phyloP scores from a whole-genome alignment of 768 basidiomycete species.

The Rhodotorula kratochvilovae region DNA sequence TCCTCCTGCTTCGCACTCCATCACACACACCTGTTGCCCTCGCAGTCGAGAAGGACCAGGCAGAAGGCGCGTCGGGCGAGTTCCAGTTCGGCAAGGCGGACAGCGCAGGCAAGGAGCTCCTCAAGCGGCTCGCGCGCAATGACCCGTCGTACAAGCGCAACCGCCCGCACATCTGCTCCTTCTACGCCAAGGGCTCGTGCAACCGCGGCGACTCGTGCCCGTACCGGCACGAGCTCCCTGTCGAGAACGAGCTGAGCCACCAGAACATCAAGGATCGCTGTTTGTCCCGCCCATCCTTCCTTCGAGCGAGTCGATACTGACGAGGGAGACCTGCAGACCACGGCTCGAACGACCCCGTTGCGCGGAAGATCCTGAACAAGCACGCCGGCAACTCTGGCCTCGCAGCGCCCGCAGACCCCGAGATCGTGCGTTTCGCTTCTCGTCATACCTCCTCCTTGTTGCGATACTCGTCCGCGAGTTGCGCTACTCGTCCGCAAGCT shows the following conservation, averaged over 20 bases:
- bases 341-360: slow-evolving; percentile 88
- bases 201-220: slow-evolving; percentile 87
- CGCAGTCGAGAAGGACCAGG: slow-evolving; percentile 31
- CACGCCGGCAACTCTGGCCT: slow-evolving; percentile 78
- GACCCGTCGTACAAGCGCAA: slow-evolving; percentile 98
- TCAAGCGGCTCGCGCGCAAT: slow-evolving; percentile 74
- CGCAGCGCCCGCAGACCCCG: slow-evolving; percentile 79
- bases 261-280: slow-evolving; percentile 94
- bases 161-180: slow-evolving; percentile 85
- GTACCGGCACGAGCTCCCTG: slow-evolving; percentile 85
- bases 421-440: slow-evolving; percentile 65
- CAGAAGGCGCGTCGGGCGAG: slow-evolving; percentile 36
- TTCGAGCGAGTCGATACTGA: not conserved
- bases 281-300: slow-evolving; percentile 15
- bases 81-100: slow-evolving; percentile 44
- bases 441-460: not conserved
- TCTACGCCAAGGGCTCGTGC: slow-evolving; percentile 93
- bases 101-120: slow-evolving; percentile 80
- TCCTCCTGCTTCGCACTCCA: not conserved
- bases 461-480: not conserved
- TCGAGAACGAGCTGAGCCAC: slow-evolving; percentile 62
- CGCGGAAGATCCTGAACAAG: slow-evolving; percentile 75
- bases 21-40: no score
- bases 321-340: slow-evolving; percentile 49
- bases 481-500: no score